Evolutionary conservation across 1,284 basidiomycete genomes (phyloP), one percentile per base, ranked within the genome.

Genomic region (Melampsora abietis-canadensis): DNA sequence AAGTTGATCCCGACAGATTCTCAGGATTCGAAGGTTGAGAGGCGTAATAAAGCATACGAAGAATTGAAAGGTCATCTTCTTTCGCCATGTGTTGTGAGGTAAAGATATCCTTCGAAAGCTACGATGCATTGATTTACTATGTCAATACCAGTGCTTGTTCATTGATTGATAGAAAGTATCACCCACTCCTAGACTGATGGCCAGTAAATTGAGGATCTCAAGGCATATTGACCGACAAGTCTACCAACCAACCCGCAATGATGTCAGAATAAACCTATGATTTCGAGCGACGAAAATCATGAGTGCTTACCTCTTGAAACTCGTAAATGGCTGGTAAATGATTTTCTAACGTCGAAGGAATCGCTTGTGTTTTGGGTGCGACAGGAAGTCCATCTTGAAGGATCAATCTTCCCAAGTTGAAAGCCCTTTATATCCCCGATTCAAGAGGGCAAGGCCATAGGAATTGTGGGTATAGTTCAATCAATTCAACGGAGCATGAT

Each of bases 341-440:
- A 57, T 30, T 24, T 21, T 57, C 2, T 21, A 57, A 57, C 10
- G 19, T 24, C 0, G 54, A 57, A 57, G 54, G 54, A 1, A 57
- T 24, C 27, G 24, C 3, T 57, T 57, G 54, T 10, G 54, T 57
- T 15, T 21, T 24, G 5, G 15, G n/a, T 57, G 21, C 54, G n/a
- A 57, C 21, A 24, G 54, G 54, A 21, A 21, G 10, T 57, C 54
- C 54, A 57, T 57, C 54, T 15, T 57, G 21, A 57, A 57, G 54
- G 27, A 21, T 57, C 54, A 57, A 57, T 57, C 54, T 57, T 57
- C 54, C 54, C 21, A 57, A 24, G 27, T 57, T 57, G 54, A 57
- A 57, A 10, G 54, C 54, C 14, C 54, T 57, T 57, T 15, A 57
- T 24, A 15, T 57, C 15, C 21, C 44, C 15, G 3, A 44, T 44